Evolutionary conservation across 345 rosid species (phyloP), one percentile per base, ranked within the genome.

Genomic region (Ricinus communis): DNA sequence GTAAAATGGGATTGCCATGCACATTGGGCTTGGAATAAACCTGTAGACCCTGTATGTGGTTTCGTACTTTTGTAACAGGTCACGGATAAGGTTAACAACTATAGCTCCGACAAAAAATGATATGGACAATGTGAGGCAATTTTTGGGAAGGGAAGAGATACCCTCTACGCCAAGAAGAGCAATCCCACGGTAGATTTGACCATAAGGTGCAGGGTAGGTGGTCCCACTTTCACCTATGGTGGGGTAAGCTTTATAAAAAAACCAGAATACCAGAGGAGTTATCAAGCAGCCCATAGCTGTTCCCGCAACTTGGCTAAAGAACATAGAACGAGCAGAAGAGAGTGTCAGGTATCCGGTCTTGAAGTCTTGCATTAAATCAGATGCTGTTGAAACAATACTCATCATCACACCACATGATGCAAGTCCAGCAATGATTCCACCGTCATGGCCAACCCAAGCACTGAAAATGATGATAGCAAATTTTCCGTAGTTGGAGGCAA

Each of bases 1-100:
- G 77, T 91, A 93, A 82, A 93, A 91, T 0, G 98, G 98, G n/a
- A 91, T 93, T 12, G 97, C 98, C 91, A 91, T 85, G 74, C 96
- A 89, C 98, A 93, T 93, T 12, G 98, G 97, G 68, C 86, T 93
- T 0, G 98, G 98, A 47, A 93, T 73, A 63, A 79, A 93, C 85
- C 85, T 84, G 31, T 81, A 21, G 31, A 82, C 24, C 65, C 64
- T 24, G 28, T 63, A 79, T 61, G 62, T 83, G 58, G 77, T 76
- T 59, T 86, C 90, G 4, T 47, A 76, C 18, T 40, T 47, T 51
- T 46, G 54, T 46, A 88, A 47, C 54, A 81, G 13, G 65, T 83
- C 82, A 5, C 55, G 36, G 2, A 80, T 5, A 2, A 82, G 6
- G 83, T 93, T 93, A 6, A 89, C 64, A 1, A 74, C 16, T 9